Percentiles rank a stretch among this genome's conserved stretches.
These are phyloP conservation scores for Pseudocercospora pini-densiflorae DNA, from an alignment of 2,329 filamentous ascomycete genomes.

Conservation along the genomic window DNA sequence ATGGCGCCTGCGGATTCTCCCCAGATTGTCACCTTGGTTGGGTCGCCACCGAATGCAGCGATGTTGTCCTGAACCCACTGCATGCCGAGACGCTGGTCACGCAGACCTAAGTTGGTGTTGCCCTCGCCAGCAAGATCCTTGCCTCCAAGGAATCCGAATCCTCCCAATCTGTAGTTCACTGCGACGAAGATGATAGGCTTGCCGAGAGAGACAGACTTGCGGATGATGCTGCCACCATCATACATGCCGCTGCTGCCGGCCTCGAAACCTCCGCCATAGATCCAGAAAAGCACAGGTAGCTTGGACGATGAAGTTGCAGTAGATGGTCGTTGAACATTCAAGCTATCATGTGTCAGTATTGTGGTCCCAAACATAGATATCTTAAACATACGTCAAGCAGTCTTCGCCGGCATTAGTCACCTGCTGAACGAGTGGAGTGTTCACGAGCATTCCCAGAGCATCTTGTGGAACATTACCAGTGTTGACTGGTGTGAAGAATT, in stretches of 20 bases:
- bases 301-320: slow-evolving; percentile 43
- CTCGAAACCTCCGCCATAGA: slow-evolving; percentile 52
- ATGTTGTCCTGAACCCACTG: slow-evolving; percentile 37
- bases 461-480: slow-evolving; percentile 40
- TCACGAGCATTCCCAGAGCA: slow-evolving; percentile 44
- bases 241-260: slow-evolving; percentile 47
- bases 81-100: slow-evolving; percentile 38
- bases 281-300: slow-evolving; percentile 55
- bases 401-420: slow-evolving; percentile 47
- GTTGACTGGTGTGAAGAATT: slow-evolving; percentile 58
- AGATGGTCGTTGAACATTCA: slow-evolving; percentile 46
- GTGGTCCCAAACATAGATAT: neutral
- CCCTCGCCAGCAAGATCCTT: slow-evolving; percentile 41
- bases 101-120: slow-evolving; percentile 41
- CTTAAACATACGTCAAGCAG: slow-evolving; percentile 39
- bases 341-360: neutral
- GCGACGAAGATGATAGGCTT: slow-evolving; percentile 76
- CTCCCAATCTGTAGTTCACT: slow-evolving; percentile 66
- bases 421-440: slow-evolving; percentile 46
- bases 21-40: slow-evolving; percentile 32
- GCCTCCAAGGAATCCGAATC: slow-evolving; percentile 42
- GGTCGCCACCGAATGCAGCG: slow-evolving; percentile 14
- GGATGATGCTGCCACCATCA: slow-evolving; percentile 46
- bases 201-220: slow-evolving; percentile 50
- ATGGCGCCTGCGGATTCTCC: slow-evolving; percentile 53